Percentiles rank a stretch among this genome's conserved stretches.
These are phyloP conservation scores for Leccinellum luteum DNA, from an alignment of 768 basidiomycete genomes.

Conservation along the genomic window DNA sequence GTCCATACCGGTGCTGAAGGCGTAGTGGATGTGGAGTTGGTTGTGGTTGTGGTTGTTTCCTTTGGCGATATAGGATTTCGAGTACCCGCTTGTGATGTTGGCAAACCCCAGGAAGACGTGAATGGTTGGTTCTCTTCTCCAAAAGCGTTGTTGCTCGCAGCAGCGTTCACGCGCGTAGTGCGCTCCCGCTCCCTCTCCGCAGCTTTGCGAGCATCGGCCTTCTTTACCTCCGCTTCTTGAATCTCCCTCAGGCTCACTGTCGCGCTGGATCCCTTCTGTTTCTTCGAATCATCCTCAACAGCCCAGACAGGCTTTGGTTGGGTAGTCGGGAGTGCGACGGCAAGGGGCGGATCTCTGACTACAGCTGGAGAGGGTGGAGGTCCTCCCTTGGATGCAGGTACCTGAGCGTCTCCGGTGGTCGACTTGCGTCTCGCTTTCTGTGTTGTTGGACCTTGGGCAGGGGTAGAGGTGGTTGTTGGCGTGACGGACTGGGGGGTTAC, in stretches of 20 bases:
- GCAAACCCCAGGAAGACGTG: constrained; percentile 80
- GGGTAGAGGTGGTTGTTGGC: constrained; percentile 9
- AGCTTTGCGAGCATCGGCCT: constrained; percentile 71
- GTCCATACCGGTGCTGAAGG: constrained; percentile 67
- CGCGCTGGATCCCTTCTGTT: constrained; percentile 40
- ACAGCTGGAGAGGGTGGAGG: constrained; percentile 5
- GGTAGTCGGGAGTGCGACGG: constrained; percentile 17
- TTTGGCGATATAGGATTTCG: constrained; percentile 42
- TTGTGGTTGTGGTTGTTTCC: constrained; percentile 35
- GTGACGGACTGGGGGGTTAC: constrained; percentile 7
- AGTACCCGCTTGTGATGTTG: constrained; percentile 74
- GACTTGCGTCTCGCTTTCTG: constrained; percentile 30
- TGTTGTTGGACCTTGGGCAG: constrained; percentile 14
- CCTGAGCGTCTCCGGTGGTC: constrained; percentile 24
- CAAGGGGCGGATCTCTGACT: constrained; percentile 24
- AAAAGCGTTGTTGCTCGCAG: constrained; percentile 34
- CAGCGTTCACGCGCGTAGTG: constrained; percentile 43
- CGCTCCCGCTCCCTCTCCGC: constrained; percentile 73
- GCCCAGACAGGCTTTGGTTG: constrained; percentile 60
- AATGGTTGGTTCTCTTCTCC: constrained; percentile 60
- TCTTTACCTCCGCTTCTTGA: constrained; percentile 88
- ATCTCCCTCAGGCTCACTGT: constrained; percentile 86
- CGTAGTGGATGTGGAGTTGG: constrained; percentile 28
- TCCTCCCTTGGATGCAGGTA: constrained; percentile 17
- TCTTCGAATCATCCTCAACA: constrained; percentile 66